Conservation (phyloP, 768 basidiomycete genomes). For the Russula sp. region DNA sequence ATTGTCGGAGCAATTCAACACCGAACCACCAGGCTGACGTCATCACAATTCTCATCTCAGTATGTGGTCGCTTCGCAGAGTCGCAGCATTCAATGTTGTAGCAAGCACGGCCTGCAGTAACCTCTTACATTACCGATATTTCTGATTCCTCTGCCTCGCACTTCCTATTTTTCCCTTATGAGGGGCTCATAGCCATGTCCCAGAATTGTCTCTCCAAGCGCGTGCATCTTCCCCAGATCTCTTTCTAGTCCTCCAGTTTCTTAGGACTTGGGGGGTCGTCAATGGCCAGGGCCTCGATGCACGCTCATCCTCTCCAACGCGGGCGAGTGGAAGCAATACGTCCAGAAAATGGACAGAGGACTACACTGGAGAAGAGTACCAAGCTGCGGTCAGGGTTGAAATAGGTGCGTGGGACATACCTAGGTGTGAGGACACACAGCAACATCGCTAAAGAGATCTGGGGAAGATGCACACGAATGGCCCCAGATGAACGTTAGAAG, state of each 20-base stretch:
- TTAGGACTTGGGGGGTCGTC: slow-evolving; percentile 54
- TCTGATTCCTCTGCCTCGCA: neutral
- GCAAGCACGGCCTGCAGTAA: too few species aligned
- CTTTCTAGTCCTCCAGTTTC: slow-evolving; percentile 56
- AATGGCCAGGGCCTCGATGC: slow-evolving; percentile 60
- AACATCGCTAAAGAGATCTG: too few species aligned
- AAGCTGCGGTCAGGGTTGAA: slow-evolving; percentile 62
- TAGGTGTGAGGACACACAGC: neutral
- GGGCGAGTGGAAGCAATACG: slow-evolving; percentile 61
- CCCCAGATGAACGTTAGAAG: too few species aligned
- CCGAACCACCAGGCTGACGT: too few species aligned
- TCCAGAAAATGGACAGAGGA: slow-evolving; percentile 72
- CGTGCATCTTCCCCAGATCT: slow-evolving; percentile 71
- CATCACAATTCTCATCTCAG: too few species aligned
- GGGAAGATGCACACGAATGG: too few species aligned
- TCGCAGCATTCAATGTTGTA: too few species aligned
- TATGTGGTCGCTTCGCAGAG: too few species aligned
- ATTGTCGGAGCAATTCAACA: too few species aligned
- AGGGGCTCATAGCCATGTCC: slow-evolving; percentile 51
- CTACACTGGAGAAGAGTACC: slow-evolving; percentile 66
- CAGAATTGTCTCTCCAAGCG: slow-evolving; percentile 80
- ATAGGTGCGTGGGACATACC: slow-evolving; percentile 45
- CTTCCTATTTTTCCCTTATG: slow-evolving; percentile 2
- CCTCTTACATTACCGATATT: neutral
- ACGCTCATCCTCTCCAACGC: slow-evolving; percentile 53